Evolutionary conservation across 306 rosid species (phyloP).

Genomic region (Fragaria iinumae): DNA sequence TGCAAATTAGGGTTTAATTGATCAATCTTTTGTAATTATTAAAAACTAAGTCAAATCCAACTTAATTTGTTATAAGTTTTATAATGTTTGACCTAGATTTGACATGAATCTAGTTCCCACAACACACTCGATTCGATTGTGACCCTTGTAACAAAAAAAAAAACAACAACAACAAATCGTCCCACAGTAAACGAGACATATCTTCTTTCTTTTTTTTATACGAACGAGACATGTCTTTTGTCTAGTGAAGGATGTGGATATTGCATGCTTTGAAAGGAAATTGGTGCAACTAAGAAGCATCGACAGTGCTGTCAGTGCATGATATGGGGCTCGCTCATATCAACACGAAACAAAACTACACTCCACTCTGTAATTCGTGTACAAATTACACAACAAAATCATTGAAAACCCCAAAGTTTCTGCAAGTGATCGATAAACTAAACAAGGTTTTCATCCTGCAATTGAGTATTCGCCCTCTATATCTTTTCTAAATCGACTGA

Average conservation of each 20-base stretch:
- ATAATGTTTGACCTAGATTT: background rate
- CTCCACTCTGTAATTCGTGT: background rate
- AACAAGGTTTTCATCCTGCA: background rate
- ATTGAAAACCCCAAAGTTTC: constrained; percentile 40
- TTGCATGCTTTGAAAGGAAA: background rate
- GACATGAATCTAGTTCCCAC: background rate
- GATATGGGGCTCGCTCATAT: background rate
- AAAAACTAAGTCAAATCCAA: background rate
- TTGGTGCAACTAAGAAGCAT: background rate
- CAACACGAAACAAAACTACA: background rate
- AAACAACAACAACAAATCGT: background rate
- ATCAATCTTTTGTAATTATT: background rate
- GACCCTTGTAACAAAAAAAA: background rate
- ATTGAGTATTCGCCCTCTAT: background rate
- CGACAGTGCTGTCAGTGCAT: background rate
- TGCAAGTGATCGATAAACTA: background rate
- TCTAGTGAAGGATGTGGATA: background rate
- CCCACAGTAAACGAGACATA: background rate
- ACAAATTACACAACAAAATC: constrained; percentile 25
- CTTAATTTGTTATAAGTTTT: background rate
- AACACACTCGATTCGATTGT: background rate
- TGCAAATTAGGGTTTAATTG: background rate
- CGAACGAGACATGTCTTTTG: background rate
- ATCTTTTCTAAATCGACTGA: constrained; percentile 16
- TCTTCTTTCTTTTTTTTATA: background rate